A percentile compares a stretch with the other conserved stretches of the same genome.
phyloP scores from a whole-genome alignment of 116 monocot genomes.

The Zostera marina region DNA sequence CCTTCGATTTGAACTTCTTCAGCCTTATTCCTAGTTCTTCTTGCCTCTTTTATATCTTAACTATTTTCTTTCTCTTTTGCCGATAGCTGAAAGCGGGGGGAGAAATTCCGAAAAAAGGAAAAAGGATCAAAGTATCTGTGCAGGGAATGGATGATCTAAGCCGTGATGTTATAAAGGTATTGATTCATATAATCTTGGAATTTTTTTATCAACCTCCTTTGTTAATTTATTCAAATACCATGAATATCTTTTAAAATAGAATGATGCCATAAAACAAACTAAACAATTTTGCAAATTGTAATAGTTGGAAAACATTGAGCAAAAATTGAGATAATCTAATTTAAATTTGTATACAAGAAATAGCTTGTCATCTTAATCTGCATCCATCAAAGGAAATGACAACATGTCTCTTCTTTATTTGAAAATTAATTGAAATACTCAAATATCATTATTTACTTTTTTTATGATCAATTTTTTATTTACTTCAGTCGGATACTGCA shows the following conservation, averaged over 20 bases:
- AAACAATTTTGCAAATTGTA: no score
- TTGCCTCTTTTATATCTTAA: background rate
- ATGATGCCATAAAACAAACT: no score
- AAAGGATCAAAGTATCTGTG: slow-evolving; percentile 54
- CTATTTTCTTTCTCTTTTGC: background rate
- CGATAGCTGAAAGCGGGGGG: slow-evolving; percentile 89
- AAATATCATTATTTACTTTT: background rate
- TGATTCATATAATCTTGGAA: background rate
- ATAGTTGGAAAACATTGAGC: no score
- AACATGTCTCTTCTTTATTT: background rate
- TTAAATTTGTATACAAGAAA: no score
- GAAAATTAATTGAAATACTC: background rate
- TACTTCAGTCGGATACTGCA: slow-evolving; percentile 74
- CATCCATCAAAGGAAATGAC: no score
- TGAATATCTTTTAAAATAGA: no score
- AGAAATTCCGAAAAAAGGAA: slow-evolving; percentile 74
- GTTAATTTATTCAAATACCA: background rate
- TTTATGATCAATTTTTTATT: background rate
- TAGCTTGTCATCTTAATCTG: no score
- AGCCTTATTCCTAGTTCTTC: no score
- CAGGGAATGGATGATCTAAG: slow-evolving; percentile 51
- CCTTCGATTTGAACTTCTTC: no score
- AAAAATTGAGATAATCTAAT: no score
- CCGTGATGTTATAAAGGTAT: slow-evolving; percentile 95
- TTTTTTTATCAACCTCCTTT: background rate